Evolutionary conservation across 345 rosid genomes (phyloP).

Genomic region (Pugionium dolabratum): DNA sequence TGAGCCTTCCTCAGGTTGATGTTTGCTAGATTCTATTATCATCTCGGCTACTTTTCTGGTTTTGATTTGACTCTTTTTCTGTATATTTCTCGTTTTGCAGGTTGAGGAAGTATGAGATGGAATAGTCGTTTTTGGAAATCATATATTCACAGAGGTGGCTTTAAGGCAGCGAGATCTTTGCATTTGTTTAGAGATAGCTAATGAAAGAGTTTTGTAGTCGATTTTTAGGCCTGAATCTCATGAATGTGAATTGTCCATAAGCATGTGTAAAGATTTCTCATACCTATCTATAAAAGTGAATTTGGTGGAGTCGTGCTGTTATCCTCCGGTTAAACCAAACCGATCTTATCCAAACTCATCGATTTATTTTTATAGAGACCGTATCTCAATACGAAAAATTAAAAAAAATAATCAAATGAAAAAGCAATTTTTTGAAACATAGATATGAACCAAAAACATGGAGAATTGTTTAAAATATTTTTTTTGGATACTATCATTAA

Average conservation of each 20-base stretch:
- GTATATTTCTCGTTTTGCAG: slow-evolving; percentile 39
- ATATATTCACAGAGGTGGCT: slow-evolving; percentile 22
- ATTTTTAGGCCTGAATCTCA: slow-evolving; percentile 24
- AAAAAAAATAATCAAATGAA: no score
- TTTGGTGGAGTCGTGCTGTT: no score
- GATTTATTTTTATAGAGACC: no score
- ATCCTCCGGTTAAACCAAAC: no score
- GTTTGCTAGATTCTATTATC: background rate
- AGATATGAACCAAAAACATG: no score
- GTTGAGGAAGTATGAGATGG: slow-evolving; percentile 68
- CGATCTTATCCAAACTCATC: no score
- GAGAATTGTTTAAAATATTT: no score
- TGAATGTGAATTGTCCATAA: slow-evolving; percentile 36
- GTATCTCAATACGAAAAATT: no score
- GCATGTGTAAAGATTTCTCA: slow-evolving; percentile 28
- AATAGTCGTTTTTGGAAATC: slow-evolving; percentile 14
- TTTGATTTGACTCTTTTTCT: background rate
- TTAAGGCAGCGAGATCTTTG: slow-evolving; percentile 25
- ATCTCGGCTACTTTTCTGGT: background rate
- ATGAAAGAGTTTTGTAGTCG: slow-evolving; percentile 30
- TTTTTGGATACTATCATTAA: no score
- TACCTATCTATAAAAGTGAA: background rate
- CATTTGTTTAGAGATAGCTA: slow-evolving; percentile 30
- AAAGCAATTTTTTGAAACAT: no score
- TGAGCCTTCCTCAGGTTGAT: slow-evolving; percentile 81